A percentile compares a stretch with the other conserved stretches of the same genome.
These are phyloP conservation scores for Ophiosphaerella herpotricha DNA, from an alignment of 2,329 filamentous ascomycete species.

Conservation along the genomic window DNA sequence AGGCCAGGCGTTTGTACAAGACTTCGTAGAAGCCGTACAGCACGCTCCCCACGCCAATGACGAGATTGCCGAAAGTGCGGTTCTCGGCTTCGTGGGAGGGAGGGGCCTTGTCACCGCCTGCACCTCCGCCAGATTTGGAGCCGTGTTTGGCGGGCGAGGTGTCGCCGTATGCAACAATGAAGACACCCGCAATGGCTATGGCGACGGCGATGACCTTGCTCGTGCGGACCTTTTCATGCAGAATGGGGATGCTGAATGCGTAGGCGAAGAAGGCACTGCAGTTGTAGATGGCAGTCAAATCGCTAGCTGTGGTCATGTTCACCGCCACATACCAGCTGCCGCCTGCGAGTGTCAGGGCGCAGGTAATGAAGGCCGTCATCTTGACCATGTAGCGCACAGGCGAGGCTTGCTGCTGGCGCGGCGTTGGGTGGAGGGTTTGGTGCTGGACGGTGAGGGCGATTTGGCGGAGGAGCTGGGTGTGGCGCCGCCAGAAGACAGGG, in stretches of 20 bases:
- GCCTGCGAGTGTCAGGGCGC: conserved; percentile 84
- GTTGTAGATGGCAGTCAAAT: conserved; percentile 98
- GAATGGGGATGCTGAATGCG: conserved; percentile 87
- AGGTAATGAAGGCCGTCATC: conserved; percentile 82
- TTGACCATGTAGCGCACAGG: conserved; percentile 75
- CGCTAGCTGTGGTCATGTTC: conserved; percentile 87
- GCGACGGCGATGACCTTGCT: conserved; percentile 87
- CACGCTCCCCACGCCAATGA: conserved; percentile 89
- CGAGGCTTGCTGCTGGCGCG: conserved; percentile 51
- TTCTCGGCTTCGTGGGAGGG: conserved; percentile 62
- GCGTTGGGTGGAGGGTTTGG: conserved; percentile 70
- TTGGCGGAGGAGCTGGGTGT: conserved; percentile 65
- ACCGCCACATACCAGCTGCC: conserved; percentile 96
- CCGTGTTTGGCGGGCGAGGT: conserved; percentile 59
- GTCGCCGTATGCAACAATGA: conserved; percentile 95
- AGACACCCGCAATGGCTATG: conserved; percentile 84
- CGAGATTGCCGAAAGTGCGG: conserved; percentile 80
- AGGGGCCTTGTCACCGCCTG: conserved; percentile 54
- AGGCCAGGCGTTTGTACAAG: conserved; percentile 90
- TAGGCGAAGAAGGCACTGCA: conserved; percentile 99
- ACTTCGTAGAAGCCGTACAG: conserved; percentile 98
- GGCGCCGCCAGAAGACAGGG: conserved; percentile 81
- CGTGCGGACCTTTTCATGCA: conserved; percentile 80
- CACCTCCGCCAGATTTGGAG: conserved; percentile 59
- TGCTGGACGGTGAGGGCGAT: conserved; percentile 86